Conservation (phyloP, 305 asterid genomes). For the Solanum hybrid region DNA sequence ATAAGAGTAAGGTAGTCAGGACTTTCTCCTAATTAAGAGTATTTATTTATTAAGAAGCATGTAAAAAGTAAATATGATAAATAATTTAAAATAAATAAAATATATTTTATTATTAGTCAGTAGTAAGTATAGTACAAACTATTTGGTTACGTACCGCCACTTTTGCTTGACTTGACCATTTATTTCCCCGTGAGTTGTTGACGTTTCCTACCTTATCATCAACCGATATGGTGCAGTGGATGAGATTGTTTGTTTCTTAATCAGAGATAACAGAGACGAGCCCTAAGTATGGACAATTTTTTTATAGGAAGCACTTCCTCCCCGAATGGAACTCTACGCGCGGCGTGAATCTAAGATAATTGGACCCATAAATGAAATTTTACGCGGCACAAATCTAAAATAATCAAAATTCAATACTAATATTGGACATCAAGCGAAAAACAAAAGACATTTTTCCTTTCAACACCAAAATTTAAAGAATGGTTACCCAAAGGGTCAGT, state of each 20-base stretch:
- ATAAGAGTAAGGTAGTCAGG: background rate
- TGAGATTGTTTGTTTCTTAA: no score
- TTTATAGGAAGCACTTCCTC: accelerated
- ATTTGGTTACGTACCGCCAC: background rate
- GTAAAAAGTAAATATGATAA: background rate
- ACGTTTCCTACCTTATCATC: no score
- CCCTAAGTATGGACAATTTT: no score
- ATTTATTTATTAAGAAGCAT: background rate
- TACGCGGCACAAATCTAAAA: no score
- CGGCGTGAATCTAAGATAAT: no score
- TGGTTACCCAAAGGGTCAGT: no score
- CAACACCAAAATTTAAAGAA: background rate
- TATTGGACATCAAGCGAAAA: no score
- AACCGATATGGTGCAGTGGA: accelerated
- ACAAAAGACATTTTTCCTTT: background rate
- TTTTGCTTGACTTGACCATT: background rate
- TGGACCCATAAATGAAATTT: no score
- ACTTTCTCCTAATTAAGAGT: background rate
- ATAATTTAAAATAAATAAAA: background rate
- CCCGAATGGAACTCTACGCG: accelerated
- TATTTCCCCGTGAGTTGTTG: background rate
- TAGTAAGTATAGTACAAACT: background rate
- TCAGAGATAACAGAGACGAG: background rate
- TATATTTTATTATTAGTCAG: background rate
- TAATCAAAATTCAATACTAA: no score